These are phyloP conservation scores for Blastocrithidia nonstop DNA, from an alignment of 208 protist genomes.

Conservation along the genomic window DNA sequence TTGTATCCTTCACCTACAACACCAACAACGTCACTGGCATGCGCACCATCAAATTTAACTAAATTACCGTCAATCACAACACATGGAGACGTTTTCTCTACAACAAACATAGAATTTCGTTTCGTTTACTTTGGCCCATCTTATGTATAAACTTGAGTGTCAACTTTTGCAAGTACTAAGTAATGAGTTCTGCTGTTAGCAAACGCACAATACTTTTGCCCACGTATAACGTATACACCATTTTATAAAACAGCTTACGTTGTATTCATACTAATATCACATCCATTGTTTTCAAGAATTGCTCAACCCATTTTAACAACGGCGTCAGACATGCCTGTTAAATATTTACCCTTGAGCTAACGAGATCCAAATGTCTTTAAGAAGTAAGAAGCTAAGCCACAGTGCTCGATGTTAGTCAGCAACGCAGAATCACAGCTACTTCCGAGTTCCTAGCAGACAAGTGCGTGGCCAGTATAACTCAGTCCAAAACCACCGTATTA, in stretches of 20 bases:
- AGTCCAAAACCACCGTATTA: conserved; percentile 78
- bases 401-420: conserved; percentile 43
- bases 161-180: conserved; percentile 59
- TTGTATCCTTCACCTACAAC: conserved; percentile 75
- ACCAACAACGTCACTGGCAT: conserved; percentile 47
- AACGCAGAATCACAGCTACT: conserved; percentile 25
- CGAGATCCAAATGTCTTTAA: conserved; percentile 49
- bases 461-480: conserved; percentile 56
- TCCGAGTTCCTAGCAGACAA: conserved; percentile 66
- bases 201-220: conserved; percentile 36
- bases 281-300: conserved; percentile 37
- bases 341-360: conserved; percentile 68
- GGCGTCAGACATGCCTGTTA: conserved; percentile 78
- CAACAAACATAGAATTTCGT: conserved; percentile 67
- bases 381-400: conserved; percentile 44
- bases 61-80: conserved; percentile 18
- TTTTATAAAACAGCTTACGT: conserved; percentile 16
- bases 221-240: conserved; percentile 35
- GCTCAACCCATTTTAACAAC: conserved; percentile 68
- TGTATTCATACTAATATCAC: conserved; percentile 76
- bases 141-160: conserved; percentile 46
- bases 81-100: conserved; percentile 14
- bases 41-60: conserved; percentile 29
- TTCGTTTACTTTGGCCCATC: conserved; percentile 28
- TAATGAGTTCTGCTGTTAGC: conserved; percentile 57